A percentile compares a stretch with the other conserved stretches of the same genome.
Evolutionary conservation across 2,329 filamentous ascomycete genomes (phyloP).

Genomic region (Clarireedia monteithiana): DNA sequence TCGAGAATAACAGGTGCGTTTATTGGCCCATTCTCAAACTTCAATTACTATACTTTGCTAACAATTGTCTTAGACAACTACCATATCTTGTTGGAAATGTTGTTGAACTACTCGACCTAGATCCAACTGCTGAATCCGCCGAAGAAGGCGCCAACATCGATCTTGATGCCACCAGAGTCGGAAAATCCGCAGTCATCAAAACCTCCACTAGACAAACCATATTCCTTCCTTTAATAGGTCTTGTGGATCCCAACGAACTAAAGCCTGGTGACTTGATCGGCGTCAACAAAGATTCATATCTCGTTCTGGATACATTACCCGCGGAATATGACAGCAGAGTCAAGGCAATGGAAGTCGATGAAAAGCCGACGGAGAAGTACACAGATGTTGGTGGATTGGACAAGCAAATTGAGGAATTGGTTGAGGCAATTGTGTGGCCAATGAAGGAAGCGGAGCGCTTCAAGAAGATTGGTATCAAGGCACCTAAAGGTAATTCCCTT

Average conservation of each 20-base stretch:
- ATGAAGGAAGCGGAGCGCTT: conserved; percentile 99
- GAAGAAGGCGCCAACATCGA: conserved; percentile 99
- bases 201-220: conserved; percentile 98
- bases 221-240: conserved; percentile 91
- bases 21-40: background rate
- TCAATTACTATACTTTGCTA: background rate
- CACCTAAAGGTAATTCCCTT: conserved; percentile 73
- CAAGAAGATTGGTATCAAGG: conserved; percentile 99
- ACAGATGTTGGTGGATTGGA: conserved; percentile 94
- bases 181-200: conserved; percentile 99
- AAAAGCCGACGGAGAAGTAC: conserved; percentile 99
- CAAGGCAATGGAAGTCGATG: conserved; percentile 99
- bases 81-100: conserved; percentile 98
- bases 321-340: conserved; percentile 98
- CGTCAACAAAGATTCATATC: conserved; percentile 98
- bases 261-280: conserved; percentile 96
- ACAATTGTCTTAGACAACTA: conserved; percentile 60
- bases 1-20: conserved; percentile 89
- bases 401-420: conserved; percentile 98
- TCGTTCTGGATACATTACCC: conserved; percentile 91
- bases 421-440: conserved; percentile 97
- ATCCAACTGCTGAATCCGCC: conserved; percentile 89
- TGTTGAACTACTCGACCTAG: conserved; percentile 91
- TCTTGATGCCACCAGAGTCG: conserved; percentile 89
- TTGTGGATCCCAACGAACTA: conserved; percentile 90